Percentiles rank a stretch among this genome's conserved stretches.
Evolutionary conservation across 495 filamentous ascomycete species (phyloP).

Genomic region (Aspergillus sclerotiicarbonarius): DNA sequence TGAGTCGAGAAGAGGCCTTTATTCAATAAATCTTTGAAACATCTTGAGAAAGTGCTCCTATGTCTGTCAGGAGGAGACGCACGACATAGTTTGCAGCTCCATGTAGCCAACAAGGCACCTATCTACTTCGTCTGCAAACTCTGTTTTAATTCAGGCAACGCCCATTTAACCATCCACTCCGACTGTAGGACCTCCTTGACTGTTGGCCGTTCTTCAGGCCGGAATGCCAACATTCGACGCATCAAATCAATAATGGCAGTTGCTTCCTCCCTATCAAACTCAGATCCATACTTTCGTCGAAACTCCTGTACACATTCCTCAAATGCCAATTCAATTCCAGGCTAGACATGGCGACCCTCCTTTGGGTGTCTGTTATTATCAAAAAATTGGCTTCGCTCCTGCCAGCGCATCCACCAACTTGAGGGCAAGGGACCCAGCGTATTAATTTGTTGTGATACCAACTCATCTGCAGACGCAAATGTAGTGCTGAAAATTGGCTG

Average conservation of each 20-base stretch:
- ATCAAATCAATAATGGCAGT: slow-evolving; percentile 29
- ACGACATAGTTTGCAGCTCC: no score
- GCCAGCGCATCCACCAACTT: slow-evolving; percentile 30
- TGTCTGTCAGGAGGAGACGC: no score
- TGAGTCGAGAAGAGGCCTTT: no score
- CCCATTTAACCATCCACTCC: slow-evolving; percentile 27
- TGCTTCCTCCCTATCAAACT: slow-evolving; percentile 20
- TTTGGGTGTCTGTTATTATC: slow-evolving; percentile 21
- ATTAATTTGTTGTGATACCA: slow-evolving; percentile 29
- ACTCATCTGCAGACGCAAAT: slow-evolving; percentile 22
- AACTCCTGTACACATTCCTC: slow-evolving; percentile 26
- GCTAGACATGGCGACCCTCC: slow-evolving; percentile 19
- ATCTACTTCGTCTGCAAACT: background rate
- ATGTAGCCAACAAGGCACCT: no score
- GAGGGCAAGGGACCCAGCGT: slow-evolving; percentile 27
- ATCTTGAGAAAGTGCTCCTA: no score
- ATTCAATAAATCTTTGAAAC: no score
- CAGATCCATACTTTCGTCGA: slow-evolving; percentile 14
- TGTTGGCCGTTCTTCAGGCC: slow-evolving; percentile 19
- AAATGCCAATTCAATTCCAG: slow-evolving; percentile 25
- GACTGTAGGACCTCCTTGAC: slow-evolving; percentile 23
- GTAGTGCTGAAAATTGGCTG: slow-evolving; percentile 16
- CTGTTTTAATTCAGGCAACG: slow-evolving; percentile 17
- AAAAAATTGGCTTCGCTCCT: slow-evolving; percentile 23
- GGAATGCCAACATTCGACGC: slow-evolving; percentile 23